Evolutionary conservation across 2,329 filamentous ascomycete species (phyloP), one percentile per base, ranked within the genome.

Genomic region (Fusarium fujikuroi): DNA sequence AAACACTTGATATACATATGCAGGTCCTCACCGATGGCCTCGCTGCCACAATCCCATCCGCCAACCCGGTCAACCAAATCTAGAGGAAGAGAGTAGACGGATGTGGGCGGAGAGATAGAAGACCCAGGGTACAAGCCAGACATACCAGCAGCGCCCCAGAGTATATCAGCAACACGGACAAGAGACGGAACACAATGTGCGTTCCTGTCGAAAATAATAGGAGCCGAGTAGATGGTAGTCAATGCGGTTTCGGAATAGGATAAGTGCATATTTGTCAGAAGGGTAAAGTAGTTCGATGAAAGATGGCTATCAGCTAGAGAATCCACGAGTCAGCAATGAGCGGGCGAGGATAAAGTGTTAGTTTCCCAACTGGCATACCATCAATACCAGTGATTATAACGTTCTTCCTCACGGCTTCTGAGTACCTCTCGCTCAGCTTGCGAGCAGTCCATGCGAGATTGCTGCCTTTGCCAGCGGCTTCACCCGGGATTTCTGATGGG

Each of bases 1-100:
- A 93, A 93, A 80, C 91, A 93, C 84, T 93, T 93, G 70, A 93
- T 85, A 78, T 92, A 92, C 92, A 93, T 93, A 83, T 94, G 92
- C 77, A 93, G 81, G 77, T 93, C 92, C 81, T 94, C 92, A 47
- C 92, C 92, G 74, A 94, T 93, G 25, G 92, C 91, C 69, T 92
- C 91, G 3, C 89, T 86, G 58, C 89, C 91, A 60, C 89, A 88
- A 78, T 93, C 92, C 92, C 92, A 94, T 32, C 92, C 92, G 15
- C 91, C 90, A 36, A 93, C 92, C 34, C 88, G 86, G 75, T 93
- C 91, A 44, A 92, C 88, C 21, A 94, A 82, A 50, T 88, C 86
- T 44, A 94, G 86, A 2, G 92, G 89, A 1, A 93, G 80, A 9
- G 92, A 93, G 78, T 93, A 94, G 39, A 93, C 92, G 1, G 92